Percentiles rank a stretch among this genome's conserved stretches.
These are phyloP conservation scores for Myxozyma udenii DNA, from an alignment of 805 yeast genomes.

Conservation along the genomic window DNA sequence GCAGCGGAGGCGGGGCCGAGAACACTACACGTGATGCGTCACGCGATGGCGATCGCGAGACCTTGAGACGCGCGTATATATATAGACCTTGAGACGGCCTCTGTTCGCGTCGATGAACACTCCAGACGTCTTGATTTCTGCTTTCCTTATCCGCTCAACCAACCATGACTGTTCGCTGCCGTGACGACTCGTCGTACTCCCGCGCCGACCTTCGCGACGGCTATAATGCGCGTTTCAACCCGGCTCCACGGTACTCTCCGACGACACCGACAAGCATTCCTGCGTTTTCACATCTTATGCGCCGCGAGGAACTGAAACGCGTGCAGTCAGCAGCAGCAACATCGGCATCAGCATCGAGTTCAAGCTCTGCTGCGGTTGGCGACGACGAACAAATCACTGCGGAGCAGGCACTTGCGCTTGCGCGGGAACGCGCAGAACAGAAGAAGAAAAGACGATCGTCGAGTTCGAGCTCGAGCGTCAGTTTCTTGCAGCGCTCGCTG, in stretches of 20 bases:
- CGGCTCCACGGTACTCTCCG: constrained; percentile 4
- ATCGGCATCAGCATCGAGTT: background rate
- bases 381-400: constrained; percentile 2
- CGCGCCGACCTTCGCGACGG: constrained; percentile 18
- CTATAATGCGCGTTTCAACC: constrained; percentile 19
- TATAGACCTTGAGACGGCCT: no score
- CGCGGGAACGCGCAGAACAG: no score
- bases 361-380: background rate
- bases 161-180: no score
- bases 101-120: no score
- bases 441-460: constrained; percentile 16
- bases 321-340: constrained; percentile 2
- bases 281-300: constrained; percentile 19
- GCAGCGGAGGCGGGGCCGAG: no score
- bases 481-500: constrained; percentile 17
- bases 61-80: no score
- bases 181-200: constrained; percentile 19
- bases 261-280: constrained; percentile 5
- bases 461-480: constrained; percentile 7
- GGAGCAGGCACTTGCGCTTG: background rate
- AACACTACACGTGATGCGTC: no score
- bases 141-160: no score
- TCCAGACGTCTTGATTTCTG: no score
- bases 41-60: no score
- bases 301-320: constrained; percentile 1